phyloP scores from a whole-genome alignment of 176 grass and related monocot genomes.

The Lolium rigidum region DNA sequence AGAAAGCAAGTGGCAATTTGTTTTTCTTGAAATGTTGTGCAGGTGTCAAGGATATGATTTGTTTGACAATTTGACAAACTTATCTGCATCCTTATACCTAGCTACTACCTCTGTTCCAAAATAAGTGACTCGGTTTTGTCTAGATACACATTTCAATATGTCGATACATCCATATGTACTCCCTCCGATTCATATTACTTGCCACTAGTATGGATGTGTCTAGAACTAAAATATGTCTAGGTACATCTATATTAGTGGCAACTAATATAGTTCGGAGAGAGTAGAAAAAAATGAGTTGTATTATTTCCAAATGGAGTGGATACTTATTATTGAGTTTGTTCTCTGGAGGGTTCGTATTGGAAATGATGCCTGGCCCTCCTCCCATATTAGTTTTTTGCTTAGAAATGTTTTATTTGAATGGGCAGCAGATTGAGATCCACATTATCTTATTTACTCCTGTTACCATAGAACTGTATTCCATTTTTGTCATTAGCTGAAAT shows the following conservation, averaged over 20 bases:
- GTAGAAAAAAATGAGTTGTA: too few relatives aligned
- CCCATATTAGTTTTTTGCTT: background rate
- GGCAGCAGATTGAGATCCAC: background rate
- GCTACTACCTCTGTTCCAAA: background rate
- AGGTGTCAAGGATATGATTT: constrained; percentile 32
- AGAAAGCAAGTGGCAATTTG: constrained; percentile 6
- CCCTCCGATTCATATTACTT: too few relatives aligned
- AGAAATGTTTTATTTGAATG: background rate
- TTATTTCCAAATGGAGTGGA: too few relatives aligned
- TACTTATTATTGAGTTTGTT: background rate
- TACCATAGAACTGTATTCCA: background rate
- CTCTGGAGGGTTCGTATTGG: background rate
- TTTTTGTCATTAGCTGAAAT: background rate
- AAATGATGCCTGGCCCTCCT: background rate
- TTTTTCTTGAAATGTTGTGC: constrained; percentile 14
- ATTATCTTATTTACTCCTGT: background rate
- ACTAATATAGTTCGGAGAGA: too few relatives aligned
- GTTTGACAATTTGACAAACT: constrained; percentile 34
- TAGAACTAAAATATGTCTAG: too few relatives aligned
- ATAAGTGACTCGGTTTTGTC: too few relatives aligned
- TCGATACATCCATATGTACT: too few relatives aligned
- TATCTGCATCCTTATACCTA: constrained; percentile 10
- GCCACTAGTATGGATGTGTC: too few relatives aligned
- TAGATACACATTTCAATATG: too few relatives aligned
- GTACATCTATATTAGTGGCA: too few relatives aligned